These are phyloP conservation scores for Wickerhamomyces chambardii DNA, from an alignment of 805 yeast genomes.

Conservation along the genomic window DNA sequence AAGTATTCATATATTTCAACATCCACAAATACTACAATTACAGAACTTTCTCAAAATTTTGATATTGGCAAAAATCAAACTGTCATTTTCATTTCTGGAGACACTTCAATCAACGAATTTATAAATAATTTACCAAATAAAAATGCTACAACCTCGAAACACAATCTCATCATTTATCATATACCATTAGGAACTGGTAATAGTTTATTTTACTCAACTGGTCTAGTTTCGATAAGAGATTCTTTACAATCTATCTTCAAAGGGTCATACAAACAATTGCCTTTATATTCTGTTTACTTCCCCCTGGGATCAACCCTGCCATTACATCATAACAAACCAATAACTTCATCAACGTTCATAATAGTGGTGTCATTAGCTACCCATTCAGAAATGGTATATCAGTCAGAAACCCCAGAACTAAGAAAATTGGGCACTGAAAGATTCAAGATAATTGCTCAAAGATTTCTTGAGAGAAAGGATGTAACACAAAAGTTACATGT, in stretches of 20 bases:
- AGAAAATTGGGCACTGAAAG: slow-evolving; percentile 56
- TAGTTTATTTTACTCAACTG: slow-evolving; percentile 61
- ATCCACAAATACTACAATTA: slow-evolving; percentile 25
- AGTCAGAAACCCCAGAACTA: slow-evolving; percentile 62
- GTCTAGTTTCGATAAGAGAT: slow-evolving; percentile 22
- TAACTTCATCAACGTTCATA: slow-evolving; percentile 21
- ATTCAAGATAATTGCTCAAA: slow-evolving; percentile 59
- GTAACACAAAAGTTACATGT: slow-evolving; percentile 12
- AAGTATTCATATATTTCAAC: slow-evolving; percentile 36
- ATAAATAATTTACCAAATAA: slow-evolving; percentile 39
- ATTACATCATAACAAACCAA: neutral
- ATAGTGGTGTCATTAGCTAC: slow-evolving; percentile 81
- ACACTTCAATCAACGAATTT: slow-evolving; percentile 75
- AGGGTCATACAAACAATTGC: slow-evolving; percentile 13
- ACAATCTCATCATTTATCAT: slow-evolving; percentile 14
- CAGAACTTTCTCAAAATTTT: slow-evolving; percentile 26
- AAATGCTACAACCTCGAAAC: slow-evolving; percentile 1
- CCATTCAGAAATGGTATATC: slow-evolving; percentile 80
- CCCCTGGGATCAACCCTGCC: slow-evolving; percentile 15
- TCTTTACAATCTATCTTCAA: slow-evolving; percentile 28
- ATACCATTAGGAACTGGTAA: slow-evolving; percentile 87
- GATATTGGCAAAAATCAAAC: slow-evolving; percentile 22
- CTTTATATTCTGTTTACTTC: slow-evolving; percentile 22
- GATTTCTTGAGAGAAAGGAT: slow-evolving; percentile 33
- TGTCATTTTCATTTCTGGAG: slow-evolving; percentile 70